Base-by-base conservation (phyloP, 805 yeast species). In the Lachancea lanzarotensis region DNA sequence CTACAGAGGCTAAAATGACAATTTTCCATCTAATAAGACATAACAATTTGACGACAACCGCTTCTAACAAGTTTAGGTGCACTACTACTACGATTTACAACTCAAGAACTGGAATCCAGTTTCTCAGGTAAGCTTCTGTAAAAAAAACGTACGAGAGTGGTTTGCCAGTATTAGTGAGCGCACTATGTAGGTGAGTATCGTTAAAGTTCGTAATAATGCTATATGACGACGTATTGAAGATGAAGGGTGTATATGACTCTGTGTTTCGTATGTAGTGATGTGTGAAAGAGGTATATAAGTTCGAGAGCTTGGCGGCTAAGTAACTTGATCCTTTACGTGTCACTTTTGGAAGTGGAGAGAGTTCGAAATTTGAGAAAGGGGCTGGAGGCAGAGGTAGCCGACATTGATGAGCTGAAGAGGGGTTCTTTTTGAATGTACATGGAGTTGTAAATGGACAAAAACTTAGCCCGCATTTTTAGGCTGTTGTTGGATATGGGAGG, bases 161-260 rank as follows among this genome's bases (percentile, higher is more conserved):
- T 22, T 17, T 11, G 35, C 15, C 18, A 11, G 15, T 10, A 32
- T 32, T 4, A 32, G 19, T 32, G 35, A 32, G 16, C 4, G 19
- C 4, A 22, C 18, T 18, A 3, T 29, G 25, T 22, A 22, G 25
- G 25, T 6, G 25, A 22, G 25, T 22, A 22, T 22, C 25, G 25
- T 35, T 35, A 18, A 37, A 37, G 40, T 37, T 37, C 40, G 40
- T 37, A 37, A 37, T 37, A 19, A 37, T 37, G 30, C 30, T 25
- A 37, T 37, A 26, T 27, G 40, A 37, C 9, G 18, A 10, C 13
- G 5, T 35, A 35, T 15, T n/a, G 19, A n/a, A 25, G 4, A 19
- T 35, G 11, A 3, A 13, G 25, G 38, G 27, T 15, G 25, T 22
- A 4, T 22, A 6, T 8, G 8, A 22, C 8, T 8, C 25, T 4